phyloP scores from a whole-genome alignment of 1,284 basidiomycete species.

The Singerocomus inundabilis region DNA sequence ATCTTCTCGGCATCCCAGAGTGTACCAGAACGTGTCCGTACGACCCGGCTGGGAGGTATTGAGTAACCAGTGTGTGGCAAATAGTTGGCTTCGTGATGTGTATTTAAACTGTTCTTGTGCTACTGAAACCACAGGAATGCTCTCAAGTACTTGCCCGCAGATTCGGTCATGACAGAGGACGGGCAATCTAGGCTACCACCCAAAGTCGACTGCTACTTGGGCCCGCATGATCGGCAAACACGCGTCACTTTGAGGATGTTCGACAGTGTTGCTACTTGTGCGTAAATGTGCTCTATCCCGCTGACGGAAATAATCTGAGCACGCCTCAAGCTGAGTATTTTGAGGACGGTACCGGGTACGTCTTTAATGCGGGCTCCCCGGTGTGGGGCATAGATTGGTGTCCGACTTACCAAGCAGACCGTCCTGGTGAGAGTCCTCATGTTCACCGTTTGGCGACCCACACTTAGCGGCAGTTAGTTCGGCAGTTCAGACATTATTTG shows the following conservation, averaged over 20 bases:
- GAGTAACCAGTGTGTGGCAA: constrained; percentile 45
- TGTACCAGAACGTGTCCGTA: constrained; percentile 47
- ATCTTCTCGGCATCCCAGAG: constrained; percentile 52
- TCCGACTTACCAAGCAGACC: constrained; percentile 66
- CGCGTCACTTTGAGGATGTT: constrained; percentile 53
- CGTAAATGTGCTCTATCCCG: constrained; percentile 42
- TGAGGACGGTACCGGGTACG: constrained; percentile 45
- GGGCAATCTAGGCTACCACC: constrained; percentile 49
- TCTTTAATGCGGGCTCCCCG: constrained; percentile 82
- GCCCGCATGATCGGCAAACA: constrained; percentile 53
- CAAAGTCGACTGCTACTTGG: constrained; percentile 59
- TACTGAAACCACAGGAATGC: constrained; percentile 46
- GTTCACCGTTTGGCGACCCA: not conserved
- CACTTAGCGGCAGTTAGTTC: constrained; percentile 37
- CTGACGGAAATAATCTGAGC: not conserved
- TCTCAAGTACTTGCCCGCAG: constrained; percentile 55
- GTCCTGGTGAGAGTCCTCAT: constrained; percentile 44
- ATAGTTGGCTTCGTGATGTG: constrained; percentile 5
- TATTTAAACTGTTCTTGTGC: constrained; percentile 3
- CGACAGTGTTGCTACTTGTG: constrained; percentile 56
- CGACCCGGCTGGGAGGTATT: constrained; percentile 47
- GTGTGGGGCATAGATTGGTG: constrained; percentile 92
- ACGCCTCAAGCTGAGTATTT: constrained; percentile 40
- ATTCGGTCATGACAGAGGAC: constrained; percentile 45
- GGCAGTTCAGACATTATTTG: constrained; percentile 68